phyloP scores from a whole-genome alignment of 2,329 filamentous ascomycete species.

The Akanthomyces lecanii region DNA sequence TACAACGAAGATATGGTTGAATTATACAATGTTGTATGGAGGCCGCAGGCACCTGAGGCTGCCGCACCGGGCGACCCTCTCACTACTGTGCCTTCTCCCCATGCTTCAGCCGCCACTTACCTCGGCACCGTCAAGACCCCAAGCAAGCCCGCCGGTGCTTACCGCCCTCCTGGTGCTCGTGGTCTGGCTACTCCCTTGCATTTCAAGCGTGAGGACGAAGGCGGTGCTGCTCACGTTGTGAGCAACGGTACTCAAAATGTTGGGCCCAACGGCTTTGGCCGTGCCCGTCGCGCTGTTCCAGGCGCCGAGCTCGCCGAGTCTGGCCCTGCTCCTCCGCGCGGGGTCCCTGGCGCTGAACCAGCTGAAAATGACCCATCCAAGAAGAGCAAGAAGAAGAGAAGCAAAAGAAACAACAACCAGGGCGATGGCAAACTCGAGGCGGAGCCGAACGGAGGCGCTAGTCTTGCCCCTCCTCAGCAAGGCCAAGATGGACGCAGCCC shows the following conservation, averaged over 20 bases:
- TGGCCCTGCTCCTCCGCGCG: slow-evolving; percentile 63
- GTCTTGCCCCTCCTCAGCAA: slow-evolving; percentile 44
- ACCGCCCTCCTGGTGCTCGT: slow-evolving; percentile 88
- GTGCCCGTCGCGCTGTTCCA: slow-evolving; percentile 72
- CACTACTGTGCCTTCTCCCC: slow-evolving; percentile 68
- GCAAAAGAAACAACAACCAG: slow-evolving; percentile 59
- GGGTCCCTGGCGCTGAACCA: slow-evolving; percentile 59
- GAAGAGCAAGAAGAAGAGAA: slow-evolving; percentile 98
- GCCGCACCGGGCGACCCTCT: slow-evolving; percentile 66
- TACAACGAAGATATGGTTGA: slow-evolving; percentile 95
- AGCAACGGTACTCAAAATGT: slow-evolving; percentile 73
- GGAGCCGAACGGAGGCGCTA: slow-evolving; percentile 43
- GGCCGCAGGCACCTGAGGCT: slow-evolving; percentile 63
- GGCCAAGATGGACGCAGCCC: slow-evolving; percentile 57
- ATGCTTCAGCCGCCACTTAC: slow-evolving; percentile 77
- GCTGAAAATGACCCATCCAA: slow-evolving; percentile 68
- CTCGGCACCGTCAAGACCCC: slow-evolving; percentile 87
- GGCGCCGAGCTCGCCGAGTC: slow-evolving; percentile 73
- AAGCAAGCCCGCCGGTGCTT: slow-evolving; percentile 94
- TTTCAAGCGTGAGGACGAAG: slow-evolving; percentile 97
- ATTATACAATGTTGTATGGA: slow-evolving; percentile 86
- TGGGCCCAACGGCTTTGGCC: slow-evolving; percentile 74
- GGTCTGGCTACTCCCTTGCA: slow-evolving; percentile 84
- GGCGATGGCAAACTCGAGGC: slow-evolving; percentile 58
- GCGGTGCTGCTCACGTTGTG: slow-evolving; percentile 78